Evolutionary conservation across 768 basidiomycete genomes (phyloP).

Genomic region (Auriscalpium orientale): DNA sequence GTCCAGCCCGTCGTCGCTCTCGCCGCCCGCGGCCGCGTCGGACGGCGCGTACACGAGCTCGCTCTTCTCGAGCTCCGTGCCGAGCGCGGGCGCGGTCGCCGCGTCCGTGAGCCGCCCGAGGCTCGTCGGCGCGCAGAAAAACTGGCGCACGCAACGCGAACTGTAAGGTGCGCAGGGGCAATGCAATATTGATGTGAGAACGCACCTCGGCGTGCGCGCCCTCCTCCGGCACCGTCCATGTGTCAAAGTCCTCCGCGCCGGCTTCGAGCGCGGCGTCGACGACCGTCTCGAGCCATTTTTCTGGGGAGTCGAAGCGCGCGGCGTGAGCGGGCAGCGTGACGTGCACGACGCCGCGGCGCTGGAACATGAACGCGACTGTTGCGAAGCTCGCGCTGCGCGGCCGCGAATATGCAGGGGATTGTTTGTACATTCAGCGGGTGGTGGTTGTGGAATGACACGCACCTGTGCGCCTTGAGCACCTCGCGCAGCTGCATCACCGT

Average conservation of each 20-base stretch:
- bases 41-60: constrained; percentile 13
- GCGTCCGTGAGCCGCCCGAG: constrained; percentile 8
- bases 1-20: constrained; percentile 10
- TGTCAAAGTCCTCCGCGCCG: constrained; percentile 15
- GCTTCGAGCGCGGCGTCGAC: constrained; percentile 7
- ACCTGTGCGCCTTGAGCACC: constrained; percentile 14
- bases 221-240: neutral
- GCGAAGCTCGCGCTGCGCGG: constrained; percentile 11
- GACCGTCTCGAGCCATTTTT: constrained; percentile 4
- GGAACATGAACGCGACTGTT: constrained; percentile 15
- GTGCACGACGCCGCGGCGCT: constrained; percentile 9
- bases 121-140: constrained; percentile 9
- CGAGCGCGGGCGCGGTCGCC: constrained; percentile 1
- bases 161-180: neutral
- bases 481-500: constrained; percentile 11
- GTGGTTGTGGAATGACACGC: neutral
- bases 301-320: neutral
- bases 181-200: too few relatives aligned
- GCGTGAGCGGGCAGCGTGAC: constrained; percentile 1
- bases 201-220: constrained; percentile 5
- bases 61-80: constrained; percentile 10
- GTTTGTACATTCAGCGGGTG: neutral
- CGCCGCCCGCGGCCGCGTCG: constrained; percentile 17
- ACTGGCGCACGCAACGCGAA: constrained; percentile 2
- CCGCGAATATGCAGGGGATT: neutral